Conservation (phyloP, 139 green algal genomes). For the Tetratostichococcus sp. region DNA sequence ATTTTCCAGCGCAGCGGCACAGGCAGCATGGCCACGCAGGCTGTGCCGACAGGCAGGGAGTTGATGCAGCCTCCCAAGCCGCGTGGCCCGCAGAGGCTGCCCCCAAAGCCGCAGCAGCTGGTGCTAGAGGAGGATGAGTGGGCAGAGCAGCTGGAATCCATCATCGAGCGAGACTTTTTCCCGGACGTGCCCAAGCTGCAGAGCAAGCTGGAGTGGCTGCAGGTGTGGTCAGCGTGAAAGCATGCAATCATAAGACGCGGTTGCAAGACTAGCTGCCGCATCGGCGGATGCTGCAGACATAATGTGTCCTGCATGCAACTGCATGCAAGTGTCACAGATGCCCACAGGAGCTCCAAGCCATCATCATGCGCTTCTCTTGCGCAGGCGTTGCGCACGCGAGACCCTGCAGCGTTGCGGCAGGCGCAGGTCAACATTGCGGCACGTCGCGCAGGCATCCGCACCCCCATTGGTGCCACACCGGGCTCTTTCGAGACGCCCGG, state of each 20-base stretch:
- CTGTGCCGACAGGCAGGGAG: neutral
- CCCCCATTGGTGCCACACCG: slow-evolving; percentile 31
- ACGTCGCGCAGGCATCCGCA: slow-evolving; percentile 45
- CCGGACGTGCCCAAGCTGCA: slow-evolving; percentile 80
- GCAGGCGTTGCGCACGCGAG: slow-evolving; percentile 62
- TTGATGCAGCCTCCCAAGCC: neutral
- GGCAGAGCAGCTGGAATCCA: slow-evolving; percentile 64
- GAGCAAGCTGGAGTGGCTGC: slow-evolving; percentile 80
- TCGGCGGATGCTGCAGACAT: no score
- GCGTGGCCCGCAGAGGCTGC: neutral
- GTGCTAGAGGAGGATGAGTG: slow-evolving; percentile 81
- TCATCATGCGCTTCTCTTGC: neutral
- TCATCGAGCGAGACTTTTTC: slow-evolving; percentile 94
- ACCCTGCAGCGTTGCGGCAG: slow-evolving; percentile 54
- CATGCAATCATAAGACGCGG: no score
- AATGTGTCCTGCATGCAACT: no score
- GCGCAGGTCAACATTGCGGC: slow-evolving; percentile 83
- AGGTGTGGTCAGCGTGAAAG: slow-evolving; percentile 32
- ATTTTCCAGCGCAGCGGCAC: no score
- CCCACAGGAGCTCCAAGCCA: no score
- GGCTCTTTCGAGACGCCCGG: slow-evolving; percentile 19
- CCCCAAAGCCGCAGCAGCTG: neutral
- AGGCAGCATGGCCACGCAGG: neutral
- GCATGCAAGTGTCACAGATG: no score
- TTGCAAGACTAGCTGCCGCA: no score